Evolutionary conservation across 805 yeast genomes (phyloP), one percentile per base, ranked within the genome.

Genomic region (Metahyphopichia silvanorum): DNA sequence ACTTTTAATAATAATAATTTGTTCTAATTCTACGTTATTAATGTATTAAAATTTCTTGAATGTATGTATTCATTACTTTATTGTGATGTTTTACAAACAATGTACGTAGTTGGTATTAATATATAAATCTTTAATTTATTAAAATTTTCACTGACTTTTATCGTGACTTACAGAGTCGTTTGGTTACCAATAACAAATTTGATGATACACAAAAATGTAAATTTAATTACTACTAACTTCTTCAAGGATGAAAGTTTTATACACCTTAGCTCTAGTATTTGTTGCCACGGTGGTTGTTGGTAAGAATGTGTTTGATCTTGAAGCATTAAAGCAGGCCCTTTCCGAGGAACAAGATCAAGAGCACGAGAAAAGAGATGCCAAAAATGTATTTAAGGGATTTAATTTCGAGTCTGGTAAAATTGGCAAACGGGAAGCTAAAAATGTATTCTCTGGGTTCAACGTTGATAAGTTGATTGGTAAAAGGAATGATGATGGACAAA

Each of bases 301-400:
- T 8, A 44, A 44, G 37, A 44, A 46, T 31, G 38, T 42, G 8
- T 22, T 43, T 21, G 32, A 40, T 31, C 32, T 44, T 25, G 41
- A 42, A 14, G 46, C 39, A 3, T 39, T 46, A n/a, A 28, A 35
- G 33, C 21, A 18, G 7, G 34, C n/a, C 11, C 16, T 32, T 16
- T 29, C 22, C n/a, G 29, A 23, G 8, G 40, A 33, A 12, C 23
- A 14, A 22, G 35, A 28, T 11, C 7, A 16, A 27, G 7, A n/a
- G 2, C 9, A 25, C 13, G 27, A 14, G 21, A 42, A 35, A 25
- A 31, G 37, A 18, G 51, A 46, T 19, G 44, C 46, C 12, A 47
- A 47, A 24, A 46, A 49, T 27, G 38, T 39, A 10, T n/a, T 37
- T 16, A 11, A 11, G 4, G 23, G 23, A 21, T 21, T 21, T 12